Evolutionary conservation across 306 rosid species (phyloP), one percentile per base, ranked within the genome.

Genomic region (Urtica urens): DNA sequence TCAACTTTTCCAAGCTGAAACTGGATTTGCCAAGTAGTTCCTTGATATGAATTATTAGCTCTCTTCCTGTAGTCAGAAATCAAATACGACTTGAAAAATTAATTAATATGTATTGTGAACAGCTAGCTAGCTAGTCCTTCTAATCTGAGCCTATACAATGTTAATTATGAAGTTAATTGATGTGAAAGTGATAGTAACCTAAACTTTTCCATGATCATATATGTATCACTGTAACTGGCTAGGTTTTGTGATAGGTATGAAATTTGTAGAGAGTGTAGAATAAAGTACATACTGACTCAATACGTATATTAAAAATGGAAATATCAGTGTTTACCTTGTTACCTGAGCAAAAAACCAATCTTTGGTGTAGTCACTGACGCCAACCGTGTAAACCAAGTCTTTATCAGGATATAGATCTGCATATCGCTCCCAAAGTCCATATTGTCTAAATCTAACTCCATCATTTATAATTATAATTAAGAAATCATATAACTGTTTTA

Each of bases 11-110:
- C 74, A 15, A 81, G 82, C 45, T 66, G 53, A 63, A 90, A 90
- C 63, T 79, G 76, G 55, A 90, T 78, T 60, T 81, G 85, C 99
- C 99, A 90, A 2, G 95, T 90, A n/a, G 99, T 90, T 60, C 92
- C 97, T 65, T 90, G 77, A 58, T 65, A 90, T 40, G 76, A 70
- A 17, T 70, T 80, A 7, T 63, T 70, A 11, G 62, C 82, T 59
- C 64, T 75, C 72, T 85, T 90, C 76, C 94, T 90, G 54, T 24
- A n/a, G 46, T 24, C 7, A 31, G 6, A 5, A 15, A 60, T 8
- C 15, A 37, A 38, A 58, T 4, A 5, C n/a, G n/a, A n/a, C n/a
- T n/a, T n/a, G n/a, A n/a, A n/a, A n/a, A n/a, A n/a, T n/a, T n/a
- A 10, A 10, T 1, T 10, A 23, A 46, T 19, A 19, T 44, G 22